Evolutionary conservation across 208 protist species (phyloP).

Genomic region (Leishmania aethiopica): DNA sequence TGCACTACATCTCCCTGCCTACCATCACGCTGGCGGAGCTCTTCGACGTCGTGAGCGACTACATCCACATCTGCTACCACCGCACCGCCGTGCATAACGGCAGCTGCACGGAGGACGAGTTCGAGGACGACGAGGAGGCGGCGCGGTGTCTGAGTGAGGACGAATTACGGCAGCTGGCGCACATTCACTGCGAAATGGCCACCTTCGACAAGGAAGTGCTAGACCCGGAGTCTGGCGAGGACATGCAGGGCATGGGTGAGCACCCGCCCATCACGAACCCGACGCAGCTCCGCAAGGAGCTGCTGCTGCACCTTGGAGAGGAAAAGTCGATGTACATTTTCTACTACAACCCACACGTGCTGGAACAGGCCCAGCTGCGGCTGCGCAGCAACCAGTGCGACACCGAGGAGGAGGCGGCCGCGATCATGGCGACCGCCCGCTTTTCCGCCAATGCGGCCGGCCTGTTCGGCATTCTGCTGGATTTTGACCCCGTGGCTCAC

Average conservation of each 20-base stretch:
- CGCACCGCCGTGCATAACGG: constrained; percentile 25
- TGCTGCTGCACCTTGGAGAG: constrained; percentile 60
- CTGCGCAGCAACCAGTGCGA: constrained; percentile 80
- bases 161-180: constrained; percentile 37
- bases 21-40: constrained; percentile 84
- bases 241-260: constrained; percentile 70
- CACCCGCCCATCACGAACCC: constrained; percentile 72
- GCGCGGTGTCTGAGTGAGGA: constrained; percentile 34
- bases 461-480: constrained; percentile 72
- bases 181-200: constrained; percentile 85
- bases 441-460: constrained; percentile 57
- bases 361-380: constrained; percentile 82
- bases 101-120: constrained; percentile 38
- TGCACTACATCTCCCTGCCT: constrained; percentile 82
- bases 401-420: constrained; percentile 60
- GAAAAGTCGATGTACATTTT: constrained; percentile 76
- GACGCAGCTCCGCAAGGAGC: constrained; percentile 83
- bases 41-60: constrained; percentile 83
- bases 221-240: constrained; percentile 39
- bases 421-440: constrained; percentile 39
- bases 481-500: constrained; percentile 75
- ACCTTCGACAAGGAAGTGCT: constrained; percentile 81
- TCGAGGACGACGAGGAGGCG: constrained; percentile 62
- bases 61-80: constrained; percentile 74
- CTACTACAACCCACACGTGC: constrained; percentile 88